phyloP scores from a whole-genome alignment of 2,329 filamentous ascomycete genomes.

The Mycosphaerella sp. region DNA sequence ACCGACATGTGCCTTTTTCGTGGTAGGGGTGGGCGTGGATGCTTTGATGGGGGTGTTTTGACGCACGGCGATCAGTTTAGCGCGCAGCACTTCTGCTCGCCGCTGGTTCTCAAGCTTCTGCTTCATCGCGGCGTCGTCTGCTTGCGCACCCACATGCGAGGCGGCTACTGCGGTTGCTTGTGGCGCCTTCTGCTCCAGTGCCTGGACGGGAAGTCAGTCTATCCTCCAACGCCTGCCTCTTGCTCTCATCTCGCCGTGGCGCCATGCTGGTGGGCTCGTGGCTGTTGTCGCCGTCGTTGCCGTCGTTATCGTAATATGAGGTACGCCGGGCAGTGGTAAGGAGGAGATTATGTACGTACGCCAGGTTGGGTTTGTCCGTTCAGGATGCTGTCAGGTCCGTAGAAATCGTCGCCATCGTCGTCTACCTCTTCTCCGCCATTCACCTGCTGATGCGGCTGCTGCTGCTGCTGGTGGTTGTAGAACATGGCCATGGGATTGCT shows the following conservation, averaged over 20 bases:
- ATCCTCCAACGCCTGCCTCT: constrained; percentile 3
- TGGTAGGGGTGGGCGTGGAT: constrained; percentile 1
- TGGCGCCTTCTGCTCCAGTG: constrained; percentile 3
- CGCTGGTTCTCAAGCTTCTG: constrained; percentile 26
- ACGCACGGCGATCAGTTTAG: constrained; percentile 26
- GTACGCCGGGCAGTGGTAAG: not conserved
- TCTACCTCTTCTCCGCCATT: constrained; percentile 17
- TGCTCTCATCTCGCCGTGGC: not conserved
- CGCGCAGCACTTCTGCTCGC: constrained; percentile 32
- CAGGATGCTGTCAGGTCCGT: constrained; percentile 15
- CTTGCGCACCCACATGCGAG: not conserved
- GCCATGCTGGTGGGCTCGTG: not conserved
- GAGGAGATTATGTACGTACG: constrained; percentile 12
- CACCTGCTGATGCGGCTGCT: constrained; percentile 4
- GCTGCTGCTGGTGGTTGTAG: constrained; percentile 5
- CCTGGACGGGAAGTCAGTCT: constrained; percentile 20
- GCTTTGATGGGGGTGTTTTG: constrained; percentile 22
- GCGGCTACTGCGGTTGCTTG: not conserved
- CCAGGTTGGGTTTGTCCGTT: constrained; percentile 16
- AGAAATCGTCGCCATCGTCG: constrained; percentile 24
- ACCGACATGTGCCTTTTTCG: not conserved
- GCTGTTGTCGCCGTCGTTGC: not conserved
- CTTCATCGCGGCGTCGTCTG: constrained; percentile 15
- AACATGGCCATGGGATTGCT: constrained; percentile 21
- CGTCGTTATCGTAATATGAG: not conserved